These are phyloP conservation scores for Trichoderma sp. DNA, from an alignment of 2,329 filamentous ascomycete species.

Conservation along the genomic window DNA sequence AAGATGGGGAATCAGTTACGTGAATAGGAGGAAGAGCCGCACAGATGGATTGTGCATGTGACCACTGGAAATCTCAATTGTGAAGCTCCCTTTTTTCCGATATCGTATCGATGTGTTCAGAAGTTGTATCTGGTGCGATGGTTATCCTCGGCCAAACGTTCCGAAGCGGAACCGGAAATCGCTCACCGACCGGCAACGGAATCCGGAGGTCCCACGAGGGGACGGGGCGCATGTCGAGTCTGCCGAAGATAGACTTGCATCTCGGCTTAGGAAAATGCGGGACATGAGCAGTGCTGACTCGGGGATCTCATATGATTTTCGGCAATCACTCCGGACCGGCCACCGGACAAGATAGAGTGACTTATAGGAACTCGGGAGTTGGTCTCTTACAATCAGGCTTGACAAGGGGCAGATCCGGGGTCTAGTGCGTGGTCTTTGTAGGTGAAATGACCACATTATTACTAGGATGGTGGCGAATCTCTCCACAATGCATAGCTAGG, in stretches of 20 bases:
- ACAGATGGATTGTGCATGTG: background rate
- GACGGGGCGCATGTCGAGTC: background rate
- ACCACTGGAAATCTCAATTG: background rate
- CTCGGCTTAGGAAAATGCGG: conserved; percentile 12
- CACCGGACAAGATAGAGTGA: background rate
- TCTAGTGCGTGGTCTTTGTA: conserved; percentile 14
- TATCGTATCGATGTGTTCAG: background rate
- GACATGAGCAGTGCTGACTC: conserved; percentile 7
- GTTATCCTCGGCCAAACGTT: conserved; percentile 6
- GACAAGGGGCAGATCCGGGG: conserved; percentile 1
- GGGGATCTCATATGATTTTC: background rate
- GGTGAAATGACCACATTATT: conserved; percentile 14
- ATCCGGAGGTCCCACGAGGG: background rate
- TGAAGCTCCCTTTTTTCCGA: background rate
- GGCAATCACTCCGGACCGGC: conserved; percentile 17
- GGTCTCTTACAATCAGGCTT: too few species aligned
- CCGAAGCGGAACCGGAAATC: conserved; percentile 11
- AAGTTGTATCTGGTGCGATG: background rate
- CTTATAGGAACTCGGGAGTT: too few species aligned
- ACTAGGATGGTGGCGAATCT: conserved; percentile 9
- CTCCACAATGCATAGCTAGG: background rate
- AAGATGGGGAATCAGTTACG: background rate
- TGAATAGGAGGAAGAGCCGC: background rate
- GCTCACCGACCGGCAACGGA: background rate
- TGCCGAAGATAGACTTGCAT: conserved; percentile 3